Conservation (phyloP, 345 rosid genomes). For the Populus euphratica region DNA sequence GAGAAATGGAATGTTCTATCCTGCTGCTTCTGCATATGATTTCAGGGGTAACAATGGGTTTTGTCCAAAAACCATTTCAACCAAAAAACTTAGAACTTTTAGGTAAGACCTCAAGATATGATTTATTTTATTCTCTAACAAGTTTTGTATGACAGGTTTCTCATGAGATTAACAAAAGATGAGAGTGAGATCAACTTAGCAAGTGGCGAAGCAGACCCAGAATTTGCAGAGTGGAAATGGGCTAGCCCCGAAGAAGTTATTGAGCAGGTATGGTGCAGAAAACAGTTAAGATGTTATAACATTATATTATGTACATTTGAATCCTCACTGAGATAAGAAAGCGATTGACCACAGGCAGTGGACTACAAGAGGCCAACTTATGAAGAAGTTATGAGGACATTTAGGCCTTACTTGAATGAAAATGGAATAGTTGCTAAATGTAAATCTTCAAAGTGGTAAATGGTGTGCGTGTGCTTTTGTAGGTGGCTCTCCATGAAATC, state of each 20-base stretch:
- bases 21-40: neutral
- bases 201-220: conserved; percentile 70
- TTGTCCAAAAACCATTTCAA: no score
- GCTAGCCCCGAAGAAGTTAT: conserved; percentile 72
- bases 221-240: conserved; percentile 98
- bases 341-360: conserved; percentile 59
- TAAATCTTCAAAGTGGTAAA: conserved; percentile 91
- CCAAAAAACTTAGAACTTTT: no score
- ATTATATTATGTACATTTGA: neutral
- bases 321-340: neutral
- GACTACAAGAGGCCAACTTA: conserved; percentile 97
- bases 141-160: conserved; percentile 51
- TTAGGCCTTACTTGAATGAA: conserved; percentile 57
- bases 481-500: conserved; percentile 15
- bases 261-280: conserved; percentile 50
- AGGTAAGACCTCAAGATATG: no score
- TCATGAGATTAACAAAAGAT: conserved; percentile 68
- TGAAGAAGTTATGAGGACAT: conserved; percentile 80
- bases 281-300: neutral
- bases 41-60: neutral
- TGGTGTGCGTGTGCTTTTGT: conserved; percentile 12
- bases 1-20: neutral
- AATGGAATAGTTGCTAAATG: conserved; percentile 67
- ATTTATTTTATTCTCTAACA: no score
- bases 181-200: conserved; percentile 82